Percentiles rank a stretch among this genome's conserved stretches.
These are phyloP conservation scores for Talaromyces albobiverticillius DNA, from an alignment of 2,329 filamentous ascomycete genomes.

Conservation along the genomic window DNA sequence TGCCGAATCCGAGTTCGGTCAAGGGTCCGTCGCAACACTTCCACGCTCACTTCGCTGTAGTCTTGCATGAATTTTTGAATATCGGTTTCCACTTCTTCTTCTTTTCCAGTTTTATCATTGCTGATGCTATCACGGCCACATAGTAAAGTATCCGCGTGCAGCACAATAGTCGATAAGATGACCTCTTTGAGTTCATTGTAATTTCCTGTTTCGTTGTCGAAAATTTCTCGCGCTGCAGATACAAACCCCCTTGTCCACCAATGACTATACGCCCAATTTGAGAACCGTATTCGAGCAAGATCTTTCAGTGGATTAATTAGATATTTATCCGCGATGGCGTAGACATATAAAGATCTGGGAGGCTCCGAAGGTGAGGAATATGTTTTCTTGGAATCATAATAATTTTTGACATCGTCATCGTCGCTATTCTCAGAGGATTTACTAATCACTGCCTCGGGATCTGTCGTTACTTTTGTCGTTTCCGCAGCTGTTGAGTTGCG, in stretches of 20 bases:
- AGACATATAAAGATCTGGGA: conserved; percentile 14
- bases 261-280: conserved; percentile 13
- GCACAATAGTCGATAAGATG: conserved; percentile 11
- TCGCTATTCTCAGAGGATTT: neutral
- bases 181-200: conserved; percentile 16
- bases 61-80: conserved; percentile 11
- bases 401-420: neutral
- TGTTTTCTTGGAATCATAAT: neutral
- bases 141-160: conserved; percentile 14
- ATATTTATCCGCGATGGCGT: conserved; percentile 18
- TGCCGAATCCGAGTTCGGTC: conserved; percentile 14
- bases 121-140: neutral
- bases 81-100: neutral
- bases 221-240: conserved; percentile 15
- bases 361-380: neutral
- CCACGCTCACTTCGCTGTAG: conserved; percentile 14
- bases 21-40: conserved; percentile 11
- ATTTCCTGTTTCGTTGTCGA: conserved; percentile 18
- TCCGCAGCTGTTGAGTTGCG: neutral
- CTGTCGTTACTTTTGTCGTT: neutral
- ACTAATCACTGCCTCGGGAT: no score
- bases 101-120: neutral
- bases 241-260: conserved; percentile 14
- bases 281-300: conserved; percentile 13
- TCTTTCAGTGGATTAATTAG: conserved; percentile 14